Conservation (phyloP, 352 stramenopile genomes). For the Halophytophthora batemanensis region DNA sequence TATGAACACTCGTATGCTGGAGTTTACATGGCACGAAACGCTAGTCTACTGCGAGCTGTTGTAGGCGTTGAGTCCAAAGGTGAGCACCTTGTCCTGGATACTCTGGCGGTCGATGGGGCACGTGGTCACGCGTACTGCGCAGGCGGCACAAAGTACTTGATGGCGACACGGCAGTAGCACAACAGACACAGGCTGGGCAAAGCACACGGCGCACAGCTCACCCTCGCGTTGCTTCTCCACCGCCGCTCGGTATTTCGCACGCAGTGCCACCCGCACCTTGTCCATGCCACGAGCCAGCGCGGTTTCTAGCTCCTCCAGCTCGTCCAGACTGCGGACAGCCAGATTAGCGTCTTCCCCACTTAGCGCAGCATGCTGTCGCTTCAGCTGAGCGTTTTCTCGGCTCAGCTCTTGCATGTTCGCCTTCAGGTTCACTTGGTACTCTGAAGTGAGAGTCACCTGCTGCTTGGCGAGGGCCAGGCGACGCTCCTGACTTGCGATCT, state of each 20-base stretch:
- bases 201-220: slow-evolving; percentile 54
- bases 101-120: slow-evolving; percentile 60
- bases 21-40: not conserved
- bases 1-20: not conserved
- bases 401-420: slow-evolving; percentile 18
- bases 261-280: slow-evolving; percentile 25
- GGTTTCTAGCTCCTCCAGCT: slow-evolving; percentile 44
- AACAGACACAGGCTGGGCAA: slow-evolving; percentile 42
- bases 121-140: slow-evolving; percentile 39
- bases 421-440: slow-evolving; percentile 36
- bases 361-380: slow-evolving; percentile 15
- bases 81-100: slow-evolving; percentile 65
- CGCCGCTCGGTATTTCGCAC: slow-evolving; percentile 25
- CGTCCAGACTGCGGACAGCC: slow-evolving; percentile 23
- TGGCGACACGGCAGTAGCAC: slow-evolving; percentile 59
- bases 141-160: slow-evolving; percentile 55
- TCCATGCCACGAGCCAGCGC: slow-evolving; percentile 25
- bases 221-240: slow-evolving; percentile 18
- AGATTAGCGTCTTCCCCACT: slow-evolving; percentile 22
- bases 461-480: slow-evolving; percentile 33
- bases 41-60: slow-evolving; percentile 5
- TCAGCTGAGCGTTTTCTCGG: slow-evolving; percentile 24
- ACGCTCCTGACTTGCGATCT: slow-evolving; percentile 25
- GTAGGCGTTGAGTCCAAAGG: slow-evolving; percentile 56
- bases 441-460: slow-evolving; percentile 19